These are phyloP conservation scores for Astrothelium macrocarpum DNA, from an alignment of 495 filamentous ascomycete genomes.

Conservation along the genomic window DNA sequence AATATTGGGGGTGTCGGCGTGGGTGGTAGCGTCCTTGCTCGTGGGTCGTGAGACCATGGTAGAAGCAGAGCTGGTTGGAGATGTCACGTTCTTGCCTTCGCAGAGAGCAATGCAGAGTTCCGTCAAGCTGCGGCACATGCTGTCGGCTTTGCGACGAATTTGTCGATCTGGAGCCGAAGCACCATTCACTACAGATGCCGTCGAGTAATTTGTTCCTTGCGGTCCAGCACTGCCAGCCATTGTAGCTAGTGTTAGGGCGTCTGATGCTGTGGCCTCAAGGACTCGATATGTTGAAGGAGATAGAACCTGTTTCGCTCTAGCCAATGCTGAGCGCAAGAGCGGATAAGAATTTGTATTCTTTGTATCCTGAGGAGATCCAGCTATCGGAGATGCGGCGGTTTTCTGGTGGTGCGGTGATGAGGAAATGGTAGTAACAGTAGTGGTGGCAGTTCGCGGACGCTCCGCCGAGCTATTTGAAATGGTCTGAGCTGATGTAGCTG, in stretches of 20 bases:
- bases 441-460: conserved; percentile 80
- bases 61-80: conserved; percentile 21
- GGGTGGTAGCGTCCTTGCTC: conserved; percentile 23
- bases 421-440: conserved; percentile 86
- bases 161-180: conserved; percentile 64
- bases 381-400: conserved; percentile 31
- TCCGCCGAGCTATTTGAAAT: conserved; percentile 68
- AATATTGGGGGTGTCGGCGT: neutral
- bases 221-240: conserved; percentile 55
- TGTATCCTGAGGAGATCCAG: conserved; percentile 19
- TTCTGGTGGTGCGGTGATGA: conserved; percentile 68
- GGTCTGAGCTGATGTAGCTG: conserved; percentile 66
- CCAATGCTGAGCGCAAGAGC: conserved; percentile 66
- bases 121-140: conserved; percentile 82
- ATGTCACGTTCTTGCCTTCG: conserved; percentile 37
- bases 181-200: conserved; percentile 50
- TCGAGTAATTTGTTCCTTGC: conserved; percentile 52
- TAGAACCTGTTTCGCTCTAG: conserved; percentile 60
- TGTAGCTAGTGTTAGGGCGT: conserved; percentile 65
- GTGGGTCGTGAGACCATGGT: conserved; percentile 21
- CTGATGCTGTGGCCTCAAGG: conserved; percentile 72
- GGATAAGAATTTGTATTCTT: conserved; percentile 51
- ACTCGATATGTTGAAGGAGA: conserved; percentile 62
- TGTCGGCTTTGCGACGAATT: conserved; percentile 81
- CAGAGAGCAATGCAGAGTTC: conserved; percentile 84